Percentiles rank a stretch among this genome's conserved stretches.
Conservation (phyloP, 805 yeast species). For the Candida vaughaniae region DNA sequence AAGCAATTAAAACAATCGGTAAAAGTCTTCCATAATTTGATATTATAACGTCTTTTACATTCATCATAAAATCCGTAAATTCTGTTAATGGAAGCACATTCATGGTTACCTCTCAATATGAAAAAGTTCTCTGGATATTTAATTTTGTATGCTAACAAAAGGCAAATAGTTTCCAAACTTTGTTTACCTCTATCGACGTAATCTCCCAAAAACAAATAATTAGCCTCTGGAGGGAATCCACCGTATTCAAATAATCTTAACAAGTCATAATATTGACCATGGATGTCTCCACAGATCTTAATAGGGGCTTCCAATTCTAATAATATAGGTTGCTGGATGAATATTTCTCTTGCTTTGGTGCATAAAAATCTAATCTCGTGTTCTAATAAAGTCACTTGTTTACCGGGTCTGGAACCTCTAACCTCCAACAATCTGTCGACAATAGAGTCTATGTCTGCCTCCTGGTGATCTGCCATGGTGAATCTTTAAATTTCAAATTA, state of each 20-base stretch:
- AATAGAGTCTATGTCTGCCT: constrained; percentile 94
- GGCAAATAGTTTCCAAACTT: constrained; percentile 92
- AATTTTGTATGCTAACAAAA: constrained; percentile 91
- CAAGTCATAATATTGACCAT: constrained; percentile 96
- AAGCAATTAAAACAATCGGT: constrained; percentile 98
- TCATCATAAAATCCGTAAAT: constrained; percentile 98
- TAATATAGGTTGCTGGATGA: constrained; percentile 94
- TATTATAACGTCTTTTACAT: constrained; percentile 96
- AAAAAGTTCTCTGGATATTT: constrained; percentile 98
- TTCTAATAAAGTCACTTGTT: constrained; percentile 90
- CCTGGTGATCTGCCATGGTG: constrained; percentile 35
- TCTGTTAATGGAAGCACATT: constrained; percentile 96
- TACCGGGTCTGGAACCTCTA: constrained; percentile 97
- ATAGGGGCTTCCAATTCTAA: constrained; percentile 97
- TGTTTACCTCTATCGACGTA: constrained; percentile 99
- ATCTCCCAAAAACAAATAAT: constrained; percentile 93
- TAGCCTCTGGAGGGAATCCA: constrained; percentile 98
- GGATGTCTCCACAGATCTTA: constrained; percentile 96
- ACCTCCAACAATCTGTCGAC: constrained; percentile 96
- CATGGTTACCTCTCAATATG: constrained; percentile 96
- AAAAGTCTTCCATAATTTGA: constrained; percentile 97
- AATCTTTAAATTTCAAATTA: neutral
- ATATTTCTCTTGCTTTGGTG: constrained; percentile 96
- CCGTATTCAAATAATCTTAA: constrained; percentile 96
- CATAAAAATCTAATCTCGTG: constrained; percentile 93